These are phyloP conservation scores for Odontarrhena argentea DNA, from an alignment of 345 rosid genomes.

Conservation along the genomic window DNA sequence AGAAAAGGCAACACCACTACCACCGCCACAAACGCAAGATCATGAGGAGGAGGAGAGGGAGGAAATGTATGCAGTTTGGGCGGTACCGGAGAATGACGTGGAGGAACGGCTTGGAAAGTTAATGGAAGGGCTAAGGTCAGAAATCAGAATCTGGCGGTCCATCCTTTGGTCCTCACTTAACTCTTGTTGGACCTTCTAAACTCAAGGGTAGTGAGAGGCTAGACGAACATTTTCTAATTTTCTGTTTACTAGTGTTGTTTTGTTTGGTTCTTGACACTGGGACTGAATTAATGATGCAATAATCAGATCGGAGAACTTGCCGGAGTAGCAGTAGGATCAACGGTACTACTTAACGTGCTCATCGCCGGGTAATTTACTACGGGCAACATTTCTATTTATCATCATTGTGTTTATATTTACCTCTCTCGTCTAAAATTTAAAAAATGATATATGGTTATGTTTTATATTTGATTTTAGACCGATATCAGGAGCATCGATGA, in stretches of 20 bases:
- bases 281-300: not conserved
- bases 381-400: not conserved
- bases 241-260: not conserved
- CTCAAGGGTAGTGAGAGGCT: conserved; percentile 70
- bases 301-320: conserved; percentile 92
- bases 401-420: not conserved
- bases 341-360: conserved; percentile 81
- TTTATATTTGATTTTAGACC: conserved; percentile 44
- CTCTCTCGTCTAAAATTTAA: not conserved
- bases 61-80: conserved; percentile 77
- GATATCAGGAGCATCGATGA: conserved; percentile 86
- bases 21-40: conserved; percentile 24
- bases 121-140: conserved; percentile 69
- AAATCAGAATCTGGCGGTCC: conserved; percentile 82
- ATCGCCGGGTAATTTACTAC: conserved; percentile 67
- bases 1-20: conserved; percentile 26
- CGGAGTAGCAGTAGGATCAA: conserved; percentile 87
- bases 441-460: not conserved
- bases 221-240: too few species aligned
- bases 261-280: not conserved
- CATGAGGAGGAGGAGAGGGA: conserved; percentile 22
- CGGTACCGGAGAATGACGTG: conserved; percentile 63
- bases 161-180: conserved; percentile 70
- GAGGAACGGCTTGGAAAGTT: conserved; percentile 48
- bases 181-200: conserved; percentile 66